Base-by-base conservation (phyloP, 495 filamentous ascomycete genomes). In the Penicillium egyptiacum region DNA sequence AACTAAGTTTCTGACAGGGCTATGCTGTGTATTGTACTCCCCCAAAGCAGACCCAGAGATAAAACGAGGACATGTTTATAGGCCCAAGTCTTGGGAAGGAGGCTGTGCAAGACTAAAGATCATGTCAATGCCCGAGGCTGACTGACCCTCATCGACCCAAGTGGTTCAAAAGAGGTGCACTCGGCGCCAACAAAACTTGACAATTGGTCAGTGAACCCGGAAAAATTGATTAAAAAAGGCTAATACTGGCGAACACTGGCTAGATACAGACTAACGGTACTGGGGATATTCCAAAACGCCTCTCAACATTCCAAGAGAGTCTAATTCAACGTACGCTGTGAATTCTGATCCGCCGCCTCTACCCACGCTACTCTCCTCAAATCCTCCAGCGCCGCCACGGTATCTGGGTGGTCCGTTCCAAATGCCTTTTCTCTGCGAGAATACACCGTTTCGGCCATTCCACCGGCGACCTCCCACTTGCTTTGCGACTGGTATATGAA, bases 351-450 rank as follows among this genome's bases (percentile, higher is more conserved):
- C 16, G 60, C 60, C n/a, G 51, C 60, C 23, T 62, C 47, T 35
- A 62, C 60, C 56, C 47, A 49, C 0, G 60, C 39, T 11, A 62
- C 44, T 23, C 52, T 53, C 35, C 33, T 59, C 40, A 62, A 3
- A 30, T 63, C 53, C n/a, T 63, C 61, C 8, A 63, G 43, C 5
- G 61, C 57, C 10, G 61, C 57, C 30, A 60, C 16, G 2, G 75
- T 76, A 23, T 70, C 50, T 9, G 60, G 63, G 56, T 76, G 62
- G 1, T 74, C 61, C 14, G 55, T 37, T 1, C 74, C 72, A 2
- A 71, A 52, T 33, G 53, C 14, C 9, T n/a, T 54, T 39, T 63
- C 53, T 10, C 57, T 53, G 12, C 58, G 45, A 60, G 51, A 28
- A 60, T 64, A 46, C 11, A 60, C 57, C 1, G 23, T 56, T 25